Evolutionary conservation across 768 basidiomycete genomes (phyloP), one percentile per base, ranked within the genome.

Genomic region (Kwoniella sp.): DNA sequence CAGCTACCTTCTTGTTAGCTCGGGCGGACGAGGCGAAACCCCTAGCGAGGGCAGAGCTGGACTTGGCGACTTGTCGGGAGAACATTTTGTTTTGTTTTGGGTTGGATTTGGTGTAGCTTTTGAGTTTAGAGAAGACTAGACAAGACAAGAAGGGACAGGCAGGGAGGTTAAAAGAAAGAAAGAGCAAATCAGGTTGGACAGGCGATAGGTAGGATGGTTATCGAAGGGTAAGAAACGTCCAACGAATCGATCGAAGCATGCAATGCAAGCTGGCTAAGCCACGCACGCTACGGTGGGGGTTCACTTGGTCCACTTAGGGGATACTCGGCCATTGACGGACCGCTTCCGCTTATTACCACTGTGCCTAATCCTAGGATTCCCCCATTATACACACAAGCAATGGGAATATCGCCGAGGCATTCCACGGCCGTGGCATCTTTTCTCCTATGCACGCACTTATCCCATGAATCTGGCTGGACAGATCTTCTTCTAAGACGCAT

Each of bases 1-100:
- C 93, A 79, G 79, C 79, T 47, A 80, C 79, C 61, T 80, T 77
- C 29, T 76, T 68, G 58, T 80, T 71, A 50, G 79, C 69, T 50
- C 73, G 63, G 58, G 79, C 75, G 55, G 80, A 75, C 54, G 78
- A 73, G 60, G 80, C 77, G 73, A 82, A 82, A 29, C 77, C 71
- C 55, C 73, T 61, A 56, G 73, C 67, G 61, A 73, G 63, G 65
- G 66, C 37, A 31, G 73, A 68, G n/a, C 73, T 53, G 63, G 66
- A 41, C 23, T 67, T 65, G 52, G 67, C 61, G 51, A 70, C 68
- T 34, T 68, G 60, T 66, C 74, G 72, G 54, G 80, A 68, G 73
- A 82, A 80, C 80, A 81, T 81, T 50, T 28, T 72, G 61, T 22
- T 30, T 34, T 31, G 55, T 63, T 69, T 51, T 31, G 52, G 34